Conservation (phyloP, 1,284 basidiomycete species). For the Rhodotorula sp. region DNA sequence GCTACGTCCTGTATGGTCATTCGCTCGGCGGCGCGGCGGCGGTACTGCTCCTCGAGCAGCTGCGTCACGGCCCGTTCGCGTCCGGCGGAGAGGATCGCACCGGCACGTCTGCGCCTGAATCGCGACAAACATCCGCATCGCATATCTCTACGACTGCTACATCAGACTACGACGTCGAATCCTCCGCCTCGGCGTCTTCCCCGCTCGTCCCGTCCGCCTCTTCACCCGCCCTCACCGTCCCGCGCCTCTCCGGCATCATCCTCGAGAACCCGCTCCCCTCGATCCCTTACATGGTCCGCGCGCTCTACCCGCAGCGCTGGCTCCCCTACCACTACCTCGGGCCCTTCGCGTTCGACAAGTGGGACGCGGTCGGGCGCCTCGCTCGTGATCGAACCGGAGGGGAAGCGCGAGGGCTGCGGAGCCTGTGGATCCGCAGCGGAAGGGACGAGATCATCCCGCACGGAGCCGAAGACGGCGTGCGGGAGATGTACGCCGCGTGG, state of each 20-base stretch:
- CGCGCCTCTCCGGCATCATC: conserved; percentile 51
- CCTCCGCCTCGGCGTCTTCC: too few relatives aligned
- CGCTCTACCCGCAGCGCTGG: conserved; percentile 59
- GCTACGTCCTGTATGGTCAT: conserved; percentile 58
- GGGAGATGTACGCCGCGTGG: conserved; percentile 24
- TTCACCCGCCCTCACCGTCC: neutral
- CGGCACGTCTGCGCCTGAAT: too few relatives aligned
- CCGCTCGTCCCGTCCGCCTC: neutral
- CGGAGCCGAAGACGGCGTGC: conserved; percentile 19
- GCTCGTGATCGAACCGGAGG: too few relatives aligned
- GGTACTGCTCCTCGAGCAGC: conserved; percentile 51
- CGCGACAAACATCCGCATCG: too few relatives aligned
- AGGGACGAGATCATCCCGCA: conserved; percentile 38
- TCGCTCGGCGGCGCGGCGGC: conserved; percentile 58
- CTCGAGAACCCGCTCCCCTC: conserved; percentile 60
- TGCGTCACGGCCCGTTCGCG: neutral
- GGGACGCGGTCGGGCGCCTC: conserved; percentile 53
- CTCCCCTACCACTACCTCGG: conserved; percentile 59
- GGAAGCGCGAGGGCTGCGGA: neutral
- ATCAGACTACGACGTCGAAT: too few relatives aligned
- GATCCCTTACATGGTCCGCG: conserved; percentile 58
- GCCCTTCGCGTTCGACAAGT: conserved; percentile 56
- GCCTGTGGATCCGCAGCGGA: conserved; percentile 35
- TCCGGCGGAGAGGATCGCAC: too few relatives aligned
- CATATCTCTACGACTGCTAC: too few relatives aligned